These are phyloP conservation scores for Pyrenochaeta sp. DNA, from an alignment of 2,329 filamentous ascomycete genomes.

Conservation along the genomic window DNA sequence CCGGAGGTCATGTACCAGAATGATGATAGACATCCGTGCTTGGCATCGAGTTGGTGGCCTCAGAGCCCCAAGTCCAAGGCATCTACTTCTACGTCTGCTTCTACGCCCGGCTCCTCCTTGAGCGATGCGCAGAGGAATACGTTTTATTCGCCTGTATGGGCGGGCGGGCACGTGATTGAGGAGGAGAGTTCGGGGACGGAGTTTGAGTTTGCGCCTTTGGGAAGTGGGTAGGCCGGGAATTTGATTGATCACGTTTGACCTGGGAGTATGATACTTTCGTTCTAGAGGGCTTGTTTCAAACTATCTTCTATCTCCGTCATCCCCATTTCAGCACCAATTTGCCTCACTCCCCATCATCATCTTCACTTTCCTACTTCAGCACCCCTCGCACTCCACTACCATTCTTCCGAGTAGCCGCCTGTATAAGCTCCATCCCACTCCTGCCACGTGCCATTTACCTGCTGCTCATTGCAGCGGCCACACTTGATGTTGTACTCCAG, in stretches of 20 bases:
- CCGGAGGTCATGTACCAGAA: background rate
- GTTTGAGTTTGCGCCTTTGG: too few species aligned
- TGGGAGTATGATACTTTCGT: too few species aligned
- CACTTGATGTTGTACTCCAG: constrained; percentile 8
- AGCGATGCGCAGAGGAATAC: too few species aligned
- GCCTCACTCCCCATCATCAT: too few species aligned
- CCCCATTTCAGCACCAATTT: too few species aligned
- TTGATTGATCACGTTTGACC: too few species aligned
- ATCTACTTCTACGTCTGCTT: constrained; percentile 2
- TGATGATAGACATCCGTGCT: constrained; percentile 8
- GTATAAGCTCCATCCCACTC: constrained; percentile 4
- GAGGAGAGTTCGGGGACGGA: too few species aligned
- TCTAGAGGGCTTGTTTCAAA: too few species aligned
- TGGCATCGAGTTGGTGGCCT: constrained; percentile 22
- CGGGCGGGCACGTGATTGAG: too few species aligned
- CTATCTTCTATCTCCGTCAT: too few species aligned
- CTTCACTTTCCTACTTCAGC: background rate
- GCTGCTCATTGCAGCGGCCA: constrained; percentile 5
- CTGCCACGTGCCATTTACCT: constrained; percentile 9
- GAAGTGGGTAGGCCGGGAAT: too few species aligned
- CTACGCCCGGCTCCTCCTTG: too few species aligned
- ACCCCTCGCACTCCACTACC: background rate
- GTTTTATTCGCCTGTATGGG: constrained; percentile 1
- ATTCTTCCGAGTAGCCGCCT: background rate
- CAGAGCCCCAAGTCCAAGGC: constrained; percentile 13